These are phyloP conservation scores for Hericium rajendrae DNA, from an alignment of 768 basidiomycete species.

Conservation along the genomic window DNA sequence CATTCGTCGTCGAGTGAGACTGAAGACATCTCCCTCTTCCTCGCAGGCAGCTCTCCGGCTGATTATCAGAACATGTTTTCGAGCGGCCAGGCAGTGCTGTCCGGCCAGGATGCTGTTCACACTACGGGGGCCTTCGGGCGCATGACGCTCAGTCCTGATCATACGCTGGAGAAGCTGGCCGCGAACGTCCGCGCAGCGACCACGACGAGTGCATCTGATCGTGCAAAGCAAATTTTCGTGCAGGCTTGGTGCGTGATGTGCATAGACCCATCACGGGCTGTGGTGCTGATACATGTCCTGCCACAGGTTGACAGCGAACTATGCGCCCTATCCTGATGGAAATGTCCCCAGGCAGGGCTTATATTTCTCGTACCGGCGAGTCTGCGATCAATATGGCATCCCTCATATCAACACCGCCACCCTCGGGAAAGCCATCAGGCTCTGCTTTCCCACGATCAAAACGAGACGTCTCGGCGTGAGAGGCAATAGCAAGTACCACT, in stretches of 20 bases:
- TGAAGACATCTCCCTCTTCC: conserved; percentile 79
- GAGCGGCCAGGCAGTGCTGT: conserved; percentile 29
- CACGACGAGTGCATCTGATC: conserved; percentile 83
- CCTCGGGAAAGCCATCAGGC: conserved; percentile 86
- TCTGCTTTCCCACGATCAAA: conserved; percentile 93
- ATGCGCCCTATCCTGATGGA: conserved; percentile 84
- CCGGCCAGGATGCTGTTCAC: conserved; percentile 42
- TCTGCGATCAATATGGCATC: conserved; percentile 88
- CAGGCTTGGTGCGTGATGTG: conserved; percentile 67
- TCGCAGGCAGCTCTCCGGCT: conserved; percentile 41
- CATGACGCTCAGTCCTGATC: conserved; percentile 69
- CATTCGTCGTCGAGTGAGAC: conserved; percentile 84
- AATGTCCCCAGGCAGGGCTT: conserved; percentile 91
- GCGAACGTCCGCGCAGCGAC: conserved; percentile 82
- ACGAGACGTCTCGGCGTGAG: conserved; percentile 86
- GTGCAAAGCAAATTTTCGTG: conserved; percentile 88
- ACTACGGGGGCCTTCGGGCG: conserved; percentile 67
- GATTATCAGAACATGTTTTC: conserved; percentile 64
- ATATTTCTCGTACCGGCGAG: conserved; percentile 85
- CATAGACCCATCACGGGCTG: not conserved
- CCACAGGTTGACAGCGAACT: conserved; percentile 76
- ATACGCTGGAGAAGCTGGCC: conserved; percentile 76
- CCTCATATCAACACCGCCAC: conserved; percentile 95
- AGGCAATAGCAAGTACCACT: conserved; percentile 96
- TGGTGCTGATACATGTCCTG: not conserved